A percentile compares a stretch with the other conserved stretches of the same genome.
phyloP scores from a whole-genome alignment of 1,284 basidiomycete species.

The Malassezia yamatoensis region DNA sequence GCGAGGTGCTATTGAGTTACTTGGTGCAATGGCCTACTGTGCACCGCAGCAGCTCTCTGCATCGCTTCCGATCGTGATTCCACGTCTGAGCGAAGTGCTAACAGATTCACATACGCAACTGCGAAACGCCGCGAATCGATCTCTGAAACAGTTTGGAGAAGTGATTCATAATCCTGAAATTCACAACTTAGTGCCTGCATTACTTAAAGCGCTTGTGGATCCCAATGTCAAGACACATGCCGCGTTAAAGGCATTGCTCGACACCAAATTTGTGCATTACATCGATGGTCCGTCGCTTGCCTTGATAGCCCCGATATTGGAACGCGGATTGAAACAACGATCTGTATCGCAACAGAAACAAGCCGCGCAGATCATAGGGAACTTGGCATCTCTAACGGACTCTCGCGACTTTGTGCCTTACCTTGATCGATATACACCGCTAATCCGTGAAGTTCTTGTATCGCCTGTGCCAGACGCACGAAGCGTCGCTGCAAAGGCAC shows the following conservation, averaged over 20 bases:
- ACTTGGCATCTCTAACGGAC: conserved; percentile 79
- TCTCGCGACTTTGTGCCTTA: conserved; percentile 96
- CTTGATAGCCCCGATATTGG: conserved; percentile 86
- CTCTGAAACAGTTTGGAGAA: conserved; percentile 93
- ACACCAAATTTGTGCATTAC: conserved; percentile 95
- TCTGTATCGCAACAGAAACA: conserved; percentile 89
- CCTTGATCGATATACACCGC: conserved; percentile 71
- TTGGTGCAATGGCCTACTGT: conserved; percentile 98
- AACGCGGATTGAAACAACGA: conserved; percentile 81
- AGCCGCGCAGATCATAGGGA: conserved; percentile 92
- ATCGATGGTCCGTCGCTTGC: conserved; percentile 97
- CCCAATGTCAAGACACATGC: conserved; percentile 74
- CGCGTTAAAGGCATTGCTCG: conserved; percentile 71
- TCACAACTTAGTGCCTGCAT: conserved; percentile 75
- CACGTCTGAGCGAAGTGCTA: conserved; percentile 81
- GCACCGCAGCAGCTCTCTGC: conserved; percentile 88
- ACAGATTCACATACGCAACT: conserved; percentile 98
- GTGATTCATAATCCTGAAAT: conserved; percentile 59
- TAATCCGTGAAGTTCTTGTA: conserved; percentile 82
- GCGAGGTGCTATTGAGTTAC: conserved; percentile 92
- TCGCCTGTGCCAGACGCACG: conserved; percentile 87
- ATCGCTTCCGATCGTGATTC: conserved; percentile 91
- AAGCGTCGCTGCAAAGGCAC: conserved; percentile 88
- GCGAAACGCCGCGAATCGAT: conserved; percentile 80
- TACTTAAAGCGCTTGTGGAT: conserved; percentile 92